Conservation (phyloP, 2,329 filamentous ascomycete genomes). For the Amauroascus verrucosus region DNA sequence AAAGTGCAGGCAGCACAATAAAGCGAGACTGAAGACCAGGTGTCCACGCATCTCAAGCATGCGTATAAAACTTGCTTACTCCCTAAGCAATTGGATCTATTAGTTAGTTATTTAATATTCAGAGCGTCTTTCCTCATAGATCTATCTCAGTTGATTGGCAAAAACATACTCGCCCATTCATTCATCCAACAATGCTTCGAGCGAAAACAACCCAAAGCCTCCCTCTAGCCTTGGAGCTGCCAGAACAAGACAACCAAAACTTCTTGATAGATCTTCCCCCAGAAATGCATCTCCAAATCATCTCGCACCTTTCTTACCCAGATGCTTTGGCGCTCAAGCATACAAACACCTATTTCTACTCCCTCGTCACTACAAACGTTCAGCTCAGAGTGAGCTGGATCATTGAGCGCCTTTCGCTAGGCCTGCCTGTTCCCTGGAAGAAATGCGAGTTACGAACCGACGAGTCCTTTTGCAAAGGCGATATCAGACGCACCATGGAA, state of each 20-base stretch:
- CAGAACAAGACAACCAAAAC: background rate
- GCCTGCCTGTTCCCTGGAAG: constrained; percentile 55
- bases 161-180: too few species aligned
- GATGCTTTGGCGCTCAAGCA: constrained; percentile 63
- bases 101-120: too few species aligned
- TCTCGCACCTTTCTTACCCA: constrained; percentile 53
- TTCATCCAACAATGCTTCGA: background rate
- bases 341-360: constrained; percentile 53
- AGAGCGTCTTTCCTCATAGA: too few species aligned
- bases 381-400: constrained; percentile 60
- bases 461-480: constrained; percentile 33
- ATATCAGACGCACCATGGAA: constrained; percentile 35
- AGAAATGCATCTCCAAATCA: constrained; percentile 57
- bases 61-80: background rate
- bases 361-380: constrained; percentile 55
- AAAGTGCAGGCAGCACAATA: constrained; percentile 6
- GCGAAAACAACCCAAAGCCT: background rate
- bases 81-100: background rate
- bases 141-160: too few species aligned
- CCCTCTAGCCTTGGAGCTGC: background rate
- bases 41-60: background rate
- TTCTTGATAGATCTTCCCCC: constrained; percentile 50
- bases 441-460: constrained; percentile 36
- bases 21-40: background rate
- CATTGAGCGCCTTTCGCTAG: constrained; percentile 51